Percentiles rank a stretch among this genome's conserved stretches.
Conservation (phyloP, 2,329 filamentous ascomycete genomes). For the Tolypocladium pustulatum region DNA sequence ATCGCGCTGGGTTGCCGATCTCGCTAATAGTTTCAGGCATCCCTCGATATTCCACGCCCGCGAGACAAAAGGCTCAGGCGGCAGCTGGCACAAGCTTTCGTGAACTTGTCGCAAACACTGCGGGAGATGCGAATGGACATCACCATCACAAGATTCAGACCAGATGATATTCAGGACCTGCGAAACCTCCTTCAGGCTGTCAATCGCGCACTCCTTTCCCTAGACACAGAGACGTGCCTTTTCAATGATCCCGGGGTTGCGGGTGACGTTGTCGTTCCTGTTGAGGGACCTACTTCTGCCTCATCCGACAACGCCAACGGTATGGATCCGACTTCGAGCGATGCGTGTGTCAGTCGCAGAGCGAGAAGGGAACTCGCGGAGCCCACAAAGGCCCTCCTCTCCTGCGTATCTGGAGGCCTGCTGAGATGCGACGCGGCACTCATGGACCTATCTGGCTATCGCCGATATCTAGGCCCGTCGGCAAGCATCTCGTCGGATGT, state of each 20-base stretch:
- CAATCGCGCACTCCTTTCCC: constrained; percentile 40
- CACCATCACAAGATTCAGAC: constrained; percentile 41
- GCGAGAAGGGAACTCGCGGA: constrained; percentile 24
- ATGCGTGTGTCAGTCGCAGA: constrained; percentile 10
- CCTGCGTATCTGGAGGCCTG: constrained; percentile 33
- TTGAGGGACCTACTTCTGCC: constrained; percentile 1
- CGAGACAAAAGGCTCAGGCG: constrained; percentile 24
- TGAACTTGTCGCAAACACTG: constrained; percentile 44
- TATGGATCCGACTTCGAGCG: constrained; percentile 1
- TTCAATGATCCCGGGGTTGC: constrained; percentile 22
- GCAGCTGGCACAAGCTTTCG: constrained; percentile 38
- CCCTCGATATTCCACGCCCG: constrained; percentile 18
- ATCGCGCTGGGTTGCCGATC: background rate
- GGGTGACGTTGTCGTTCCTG: constrained; percentile 6
- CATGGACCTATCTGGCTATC: constrained; percentile 42
- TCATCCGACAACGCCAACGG: constrained; percentile 1
- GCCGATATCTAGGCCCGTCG: constrained; percentile 34
- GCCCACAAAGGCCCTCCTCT: constrained; percentile 35
- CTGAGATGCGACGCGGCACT: constrained; percentile 38
- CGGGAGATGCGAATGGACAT: constrained; percentile 47
- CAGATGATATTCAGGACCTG: constrained; percentile 36
- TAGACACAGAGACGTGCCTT: constrained; percentile 37
- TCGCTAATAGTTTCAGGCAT: constrained; percentile 12
- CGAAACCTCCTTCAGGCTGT: constrained; percentile 46
- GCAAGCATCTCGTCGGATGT: constrained; percentile 31